Evolutionary conservation across 306 rosid species (phyloP).

Genomic region (Dryas drummondii): DNA sequence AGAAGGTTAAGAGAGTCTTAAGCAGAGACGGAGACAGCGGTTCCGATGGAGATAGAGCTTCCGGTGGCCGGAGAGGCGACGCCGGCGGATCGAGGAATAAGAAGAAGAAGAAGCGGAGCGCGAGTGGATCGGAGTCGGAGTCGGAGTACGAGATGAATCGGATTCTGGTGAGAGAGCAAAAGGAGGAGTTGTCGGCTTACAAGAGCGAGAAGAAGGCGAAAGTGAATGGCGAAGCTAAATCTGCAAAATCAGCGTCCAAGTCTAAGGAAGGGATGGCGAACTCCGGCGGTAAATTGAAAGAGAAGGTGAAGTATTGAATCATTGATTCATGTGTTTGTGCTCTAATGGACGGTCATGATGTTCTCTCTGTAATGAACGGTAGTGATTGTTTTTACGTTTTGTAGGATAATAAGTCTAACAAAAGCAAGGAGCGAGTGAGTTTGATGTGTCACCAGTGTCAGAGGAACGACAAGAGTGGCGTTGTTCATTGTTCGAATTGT

Average conservation of each 20-base stretch:
- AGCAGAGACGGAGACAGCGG: slow-evolving; percentile 4
- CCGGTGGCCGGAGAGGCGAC: neutral
- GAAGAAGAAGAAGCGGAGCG: neutral
- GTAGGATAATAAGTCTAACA: slow-evolving; percentile 12
- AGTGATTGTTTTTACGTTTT: neutral
- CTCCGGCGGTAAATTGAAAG: neutral
- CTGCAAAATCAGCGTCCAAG: neutral
- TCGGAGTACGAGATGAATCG: slow-evolving; percentile 5
- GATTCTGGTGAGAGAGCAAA: neutral
- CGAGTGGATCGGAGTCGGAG: slow-evolving; percentile 21
- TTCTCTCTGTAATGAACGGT: neutral
- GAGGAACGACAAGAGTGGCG: slow-evolving; percentile 61
- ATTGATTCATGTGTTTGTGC: neutral
- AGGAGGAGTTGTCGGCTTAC: too few species aligned
- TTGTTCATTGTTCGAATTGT: slow-evolving; percentile 50
- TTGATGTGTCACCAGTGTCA: slow-evolving; percentile 82
- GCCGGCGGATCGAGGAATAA: slow-evolving; percentile 14
- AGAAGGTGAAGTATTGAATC: slow-evolving; percentile 6
- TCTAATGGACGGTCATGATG: neutral
- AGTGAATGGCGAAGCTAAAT: neutral
- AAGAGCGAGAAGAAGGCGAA: slow-evolving; percentile 4
- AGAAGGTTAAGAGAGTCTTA: slow-evolving; percentile 5
- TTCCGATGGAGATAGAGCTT: neutral
- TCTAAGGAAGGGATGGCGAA: too few species aligned
- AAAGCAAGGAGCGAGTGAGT: slow-evolving; percentile 41